Conservation (phyloP, 495 filamentous ascomycete species). For the Aspergillus panamensis region DNA sequence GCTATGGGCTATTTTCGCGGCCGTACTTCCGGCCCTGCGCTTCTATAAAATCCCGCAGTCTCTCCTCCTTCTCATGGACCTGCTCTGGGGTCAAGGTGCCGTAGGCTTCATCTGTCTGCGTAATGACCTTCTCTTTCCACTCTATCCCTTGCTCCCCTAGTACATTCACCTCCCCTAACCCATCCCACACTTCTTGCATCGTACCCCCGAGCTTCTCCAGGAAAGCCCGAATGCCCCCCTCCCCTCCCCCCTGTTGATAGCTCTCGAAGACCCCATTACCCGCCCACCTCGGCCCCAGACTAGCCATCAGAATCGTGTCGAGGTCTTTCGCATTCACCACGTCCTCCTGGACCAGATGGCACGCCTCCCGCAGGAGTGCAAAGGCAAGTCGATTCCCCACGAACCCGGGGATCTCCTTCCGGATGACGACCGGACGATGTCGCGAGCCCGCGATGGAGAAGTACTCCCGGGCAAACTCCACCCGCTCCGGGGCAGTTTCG, state of each 20-base stretch:
- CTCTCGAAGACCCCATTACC: conserved; percentile 57
- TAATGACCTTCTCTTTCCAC: conserved; percentile 36
- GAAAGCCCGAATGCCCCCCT: conserved; percentile 51
- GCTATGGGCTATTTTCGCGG: no score
- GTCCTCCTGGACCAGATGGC: conserved; percentile 45
- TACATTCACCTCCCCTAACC: conserved; percentile 40
- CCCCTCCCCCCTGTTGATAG: conserved; percentile 58
- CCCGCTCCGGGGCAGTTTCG: conserved; percentile 32
- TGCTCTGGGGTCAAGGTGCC: conserved; percentile 23
- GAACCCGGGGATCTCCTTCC: conserved; percentile 53
- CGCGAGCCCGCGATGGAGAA: conserved; percentile 45
- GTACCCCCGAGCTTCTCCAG: conserved; percentile 55
- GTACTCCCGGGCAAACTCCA: conserved; percentile 46
- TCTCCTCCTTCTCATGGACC: conserved; percentile 28
- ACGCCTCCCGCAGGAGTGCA: conserved; percentile 45
- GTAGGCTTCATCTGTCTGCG: conserved; percentile 38
- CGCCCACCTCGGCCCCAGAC: conserved; percentile 55
- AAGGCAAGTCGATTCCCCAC: conserved; percentile 51
- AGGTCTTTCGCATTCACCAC: conserved; percentile 44
- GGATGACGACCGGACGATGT: conserved; percentile 47
- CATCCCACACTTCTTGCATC: conserved; percentile 53
- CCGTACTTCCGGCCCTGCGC: conserved; percentile 27
- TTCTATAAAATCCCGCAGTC: conserved; percentile 30
- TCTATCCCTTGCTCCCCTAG: conserved; percentile 36
- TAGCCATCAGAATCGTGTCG: conserved; percentile 44